Evolutionary conservation across 1,139 yeast species (phyloP).

Genomic region (Scheffersomyces quercinus): DNA sequence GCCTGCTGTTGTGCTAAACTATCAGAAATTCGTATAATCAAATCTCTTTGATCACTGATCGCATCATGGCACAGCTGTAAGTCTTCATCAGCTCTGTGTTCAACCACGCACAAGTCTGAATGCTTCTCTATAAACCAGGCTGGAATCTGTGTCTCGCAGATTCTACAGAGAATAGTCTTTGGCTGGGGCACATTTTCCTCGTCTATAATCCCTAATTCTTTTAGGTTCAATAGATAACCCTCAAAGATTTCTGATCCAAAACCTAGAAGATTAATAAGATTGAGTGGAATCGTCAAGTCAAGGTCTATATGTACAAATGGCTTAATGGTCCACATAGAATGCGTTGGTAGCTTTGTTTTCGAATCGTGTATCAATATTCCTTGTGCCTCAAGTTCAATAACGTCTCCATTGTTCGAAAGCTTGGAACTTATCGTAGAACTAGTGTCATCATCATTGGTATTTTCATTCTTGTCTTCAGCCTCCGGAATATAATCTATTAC

Average conservation of each 20-base stretch:
- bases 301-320: conserved; percentile 69
- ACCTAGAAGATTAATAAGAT: conserved; percentile 71
- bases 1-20: conserved; percentile 27
- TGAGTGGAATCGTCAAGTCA: conserved; percentile 65
- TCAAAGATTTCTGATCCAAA: conserved; percentile 88
- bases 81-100: conserved; percentile 79
- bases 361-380: conserved; percentile 86
- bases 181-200: conserved; percentile 74
- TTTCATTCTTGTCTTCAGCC: conserved; percentile 9
- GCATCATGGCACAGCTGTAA: conserved; percentile 79
- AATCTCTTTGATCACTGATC: conserved; percentile 68
- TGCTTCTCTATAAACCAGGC: conserved; percentile 97
- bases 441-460: conserved; percentile 10
- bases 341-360: conserved; percentile 61
- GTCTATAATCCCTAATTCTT: conserved; percentile 61
- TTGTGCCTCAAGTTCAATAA: conserved; percentile 85
- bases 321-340: conserved; percentile 91
- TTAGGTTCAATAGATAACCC: conserved; percentile 64
- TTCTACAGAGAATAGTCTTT: conserved; percentile 77
- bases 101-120: conserved; percentile 83
- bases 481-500: conserved; percentile 2
- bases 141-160: conserved; percentile 89
- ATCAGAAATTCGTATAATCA: conserved; percentile 49
- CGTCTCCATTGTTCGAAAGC: conserved; percentile 56
- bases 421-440: conserved; percentile 27